Evolutionary conservation across 768 basidiomycete species (phyloP), one percentile per base, ranked within the genome.

Genomic region (Astraeus odoratus): DNA sequence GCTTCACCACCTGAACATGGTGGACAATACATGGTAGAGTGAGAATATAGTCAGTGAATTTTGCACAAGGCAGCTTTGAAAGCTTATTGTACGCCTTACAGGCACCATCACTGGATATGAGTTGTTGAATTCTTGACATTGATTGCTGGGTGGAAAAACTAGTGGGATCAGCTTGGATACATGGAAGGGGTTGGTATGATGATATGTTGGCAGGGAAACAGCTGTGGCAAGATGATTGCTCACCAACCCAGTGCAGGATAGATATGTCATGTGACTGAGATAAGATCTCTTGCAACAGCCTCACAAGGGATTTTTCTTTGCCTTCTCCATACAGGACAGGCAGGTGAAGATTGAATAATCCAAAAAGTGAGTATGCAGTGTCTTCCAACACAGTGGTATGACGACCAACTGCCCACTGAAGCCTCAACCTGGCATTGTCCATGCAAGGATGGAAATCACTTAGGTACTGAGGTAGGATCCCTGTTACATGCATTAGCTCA

Each of bases 301-400:
- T 10, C 30, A 10, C 30, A 31, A 31, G 30, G 3, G 30, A 10
- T 5, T 31, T 31, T n/a, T 31, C 30, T 5, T 5, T 25, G 2
- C 5, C 5, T 26, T 46, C 43, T 13, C 47, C 47, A 26, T 43
- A 46, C 22, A 25, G 18, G 13, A 54, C 37, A 4, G 50, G 43
- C 13, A 47, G 16, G 39, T 16, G 29, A 41, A 16, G n/a, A 26
- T 5, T 41, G 39, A 49, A 46, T 6, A 49, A 29, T 5, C 36
- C 47, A 16, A 49, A 23, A n/a, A 53, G 31, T 4, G 42, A 31
- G n/a, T 31, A 31, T 4, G 30, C 30, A 39, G 27, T 51, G 51
- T 25, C 46, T 42, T 12, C 30, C n/a, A n/a, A n/a, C 30, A 13
- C 30, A 13, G 30, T 31, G 10, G 30, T 31, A 12, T n/a, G 30